A percentile compares a stretch with the other conserved stretches of the same genome.
Evolutionary conservation across 352 stramenopile genomes (phyloP).

Genomic region (Globisporangium emineosum): DNA sequence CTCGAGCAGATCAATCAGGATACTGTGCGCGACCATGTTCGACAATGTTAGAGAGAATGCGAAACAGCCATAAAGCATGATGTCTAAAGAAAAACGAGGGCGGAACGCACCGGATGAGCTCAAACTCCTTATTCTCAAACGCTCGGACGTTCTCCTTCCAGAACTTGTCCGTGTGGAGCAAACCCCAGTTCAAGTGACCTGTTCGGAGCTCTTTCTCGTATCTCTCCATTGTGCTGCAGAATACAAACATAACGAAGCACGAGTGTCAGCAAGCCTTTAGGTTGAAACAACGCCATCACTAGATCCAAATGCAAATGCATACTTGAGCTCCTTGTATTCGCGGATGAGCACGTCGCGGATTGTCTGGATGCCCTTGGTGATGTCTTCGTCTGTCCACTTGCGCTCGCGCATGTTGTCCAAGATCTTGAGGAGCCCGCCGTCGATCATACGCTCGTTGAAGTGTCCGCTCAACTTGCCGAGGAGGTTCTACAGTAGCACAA

Average conservation of each 20-base stretch:
- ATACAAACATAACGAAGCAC: neutral
- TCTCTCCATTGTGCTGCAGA: slow-evolving; percentile 91
- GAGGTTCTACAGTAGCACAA: slow-evolving; percentile 47
- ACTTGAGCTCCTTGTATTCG: slow-evolving; percentile 90
- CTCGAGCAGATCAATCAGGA: slow-evolving; percentile 93
- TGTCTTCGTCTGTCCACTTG: slow-evolving; percentile 96
- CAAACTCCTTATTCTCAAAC: slow-evolving; percentile 96
- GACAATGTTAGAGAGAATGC: slow-evolving; percentile 2
- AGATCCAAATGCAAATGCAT: slow-evolving; percentile 2
- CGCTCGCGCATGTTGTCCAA: slow-evolving; percentile 91
- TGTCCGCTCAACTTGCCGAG: slow-evolving; percentile 75
- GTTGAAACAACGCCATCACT: neutral
- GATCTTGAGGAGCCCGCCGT: slow-evolving; percentile 93
- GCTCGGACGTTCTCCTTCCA: slow-evolving; percentile 98
- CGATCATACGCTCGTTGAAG: slow-evolving; percentile 95
- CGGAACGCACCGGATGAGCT: slow-evolving; percentile 70
- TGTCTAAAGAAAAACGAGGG: neutral
- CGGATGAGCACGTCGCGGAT: slow-evolving; percentile 80
- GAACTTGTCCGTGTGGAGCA: slow-evolving; percentile 97
- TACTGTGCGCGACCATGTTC: slow-evolving; percentile 35
- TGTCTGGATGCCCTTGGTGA: slow-evolving; percentile 78
- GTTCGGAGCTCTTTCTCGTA: slow-evolving; percentile 96
- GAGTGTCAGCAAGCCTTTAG: neutral
- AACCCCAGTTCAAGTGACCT: slow-evolving; percentile 93
- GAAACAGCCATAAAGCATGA: neutral